Evolutionary conservation across 306 rosid genomes (phyloP).

Genomic region (Lathyrus tuberosus): DNA sequence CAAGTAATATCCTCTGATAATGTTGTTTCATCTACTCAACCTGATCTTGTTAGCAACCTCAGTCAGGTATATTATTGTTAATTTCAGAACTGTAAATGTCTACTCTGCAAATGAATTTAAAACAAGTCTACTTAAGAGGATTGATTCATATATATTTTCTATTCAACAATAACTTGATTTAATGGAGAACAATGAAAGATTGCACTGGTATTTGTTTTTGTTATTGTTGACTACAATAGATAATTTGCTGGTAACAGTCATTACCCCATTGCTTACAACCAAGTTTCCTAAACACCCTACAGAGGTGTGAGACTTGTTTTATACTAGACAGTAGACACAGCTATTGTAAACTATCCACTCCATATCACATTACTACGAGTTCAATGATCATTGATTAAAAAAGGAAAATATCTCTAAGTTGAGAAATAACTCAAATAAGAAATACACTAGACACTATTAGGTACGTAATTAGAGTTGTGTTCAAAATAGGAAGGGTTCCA

Average conservation of each 20-base stretch:
- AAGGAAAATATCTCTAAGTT: too few relatives aligned
- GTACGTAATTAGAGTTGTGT: neutral
- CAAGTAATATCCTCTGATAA: too few relatives aligned
- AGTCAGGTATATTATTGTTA: too few relatives aligned
- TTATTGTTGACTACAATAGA: neutral
- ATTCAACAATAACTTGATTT: conserved; percentile 14
- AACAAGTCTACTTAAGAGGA: too few relatives aligned
- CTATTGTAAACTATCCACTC: neutral
- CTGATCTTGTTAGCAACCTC: too few relatives aligned
- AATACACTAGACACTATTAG: neutral
- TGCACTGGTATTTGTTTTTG: neutral
- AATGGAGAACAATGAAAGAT: conserved; percentile 18
- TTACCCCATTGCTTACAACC: conserved; percentile 7
- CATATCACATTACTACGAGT: neutral
- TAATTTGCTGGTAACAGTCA: neutral
- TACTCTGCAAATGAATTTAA: too few relatives aligned
- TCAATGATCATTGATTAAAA: neutral
- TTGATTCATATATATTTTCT: too few relatives aligned
- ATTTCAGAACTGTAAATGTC: too few relatives aligned
- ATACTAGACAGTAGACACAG: conserved; percentile 7
- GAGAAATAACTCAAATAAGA: too few relatives aligned
- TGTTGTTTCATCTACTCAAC: too few relatives aligned
- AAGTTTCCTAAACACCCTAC: conserved; percentile 20
- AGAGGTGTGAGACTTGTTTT: neutral
- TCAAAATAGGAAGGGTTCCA: conserved; percentile 9